Conservation (phyloP, 2,329 filamentous ascomycete genomes). For the Phoma sp. region DNA sequence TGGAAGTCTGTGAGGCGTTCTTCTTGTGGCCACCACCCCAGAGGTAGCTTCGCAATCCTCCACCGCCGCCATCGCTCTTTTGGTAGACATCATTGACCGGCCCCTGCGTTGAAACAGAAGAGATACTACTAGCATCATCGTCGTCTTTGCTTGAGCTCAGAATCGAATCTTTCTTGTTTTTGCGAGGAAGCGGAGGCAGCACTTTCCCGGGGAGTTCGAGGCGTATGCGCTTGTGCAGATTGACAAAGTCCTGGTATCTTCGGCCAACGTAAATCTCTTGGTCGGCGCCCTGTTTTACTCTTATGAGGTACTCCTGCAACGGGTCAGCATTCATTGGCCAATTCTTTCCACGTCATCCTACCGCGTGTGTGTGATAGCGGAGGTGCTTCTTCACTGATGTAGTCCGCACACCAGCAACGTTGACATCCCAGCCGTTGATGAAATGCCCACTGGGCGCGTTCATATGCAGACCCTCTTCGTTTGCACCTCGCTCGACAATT, state of each 20-base stretch:
- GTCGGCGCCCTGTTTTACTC: slow-evolving; percentile 79
- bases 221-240: slow-evolving; percentile 78
- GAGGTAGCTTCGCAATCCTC: slow-evolving; percentile 54
- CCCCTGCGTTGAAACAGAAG: slow-evolving; percentile 76
- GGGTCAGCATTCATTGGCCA: background rate
- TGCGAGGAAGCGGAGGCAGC: slow-evolving; percentile 82
- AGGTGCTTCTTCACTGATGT: slow-evolving; percentile 84
- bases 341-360: slow-evolving; percentile 52
- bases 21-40: slow-evolving; percentile 49
- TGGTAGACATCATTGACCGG: slow-evolving; percentile 48
- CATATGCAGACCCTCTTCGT: slow-evolving; percentile 85
- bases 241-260: slow-evolving; percentile 85
- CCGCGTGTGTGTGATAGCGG: slow-evolving; percentile 88
- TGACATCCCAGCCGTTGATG: slow-evolving; percentile 96
- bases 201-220: slow-evolving; percentile 90
- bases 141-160: slow-evolving; percentile 62
- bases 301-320: slow-evolving; percentile 80
- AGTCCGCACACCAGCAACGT: slow-evolving; percentile 86
- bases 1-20: slow-evolving; percentile 49
- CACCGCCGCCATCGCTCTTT: slow-evolving; percentile 43
- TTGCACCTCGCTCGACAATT: slow-evolving; percentile 90
- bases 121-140: slow-evolving; percentile 79
- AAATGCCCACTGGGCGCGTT: slow-evolving; percentile 89
- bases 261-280: slow-evolving; percentile 80
- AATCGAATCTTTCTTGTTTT: slow-evolving; percentile 82